phyloP scores from a whole-genome alignment of 73 alveolate species.

The Paramecium sexaurelia region DNA sequence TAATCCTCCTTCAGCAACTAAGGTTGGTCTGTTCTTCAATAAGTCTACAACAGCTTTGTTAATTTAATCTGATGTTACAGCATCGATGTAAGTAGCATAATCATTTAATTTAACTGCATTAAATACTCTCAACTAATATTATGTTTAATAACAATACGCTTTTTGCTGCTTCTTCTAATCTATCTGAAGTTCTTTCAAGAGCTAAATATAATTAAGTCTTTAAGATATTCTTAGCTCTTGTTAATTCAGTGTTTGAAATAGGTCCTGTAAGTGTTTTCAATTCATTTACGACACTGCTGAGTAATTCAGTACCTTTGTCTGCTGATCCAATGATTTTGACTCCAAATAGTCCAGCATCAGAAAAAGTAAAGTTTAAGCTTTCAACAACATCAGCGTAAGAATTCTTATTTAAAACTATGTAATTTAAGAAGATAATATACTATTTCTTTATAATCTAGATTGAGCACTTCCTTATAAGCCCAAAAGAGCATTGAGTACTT shows the following conservation, averaged over 20 bases:
- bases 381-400: constrained; percentile 59
- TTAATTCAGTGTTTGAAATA: constrained; percentile 58
- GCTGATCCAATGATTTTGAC: constrained; percentile 66
- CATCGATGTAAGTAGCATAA: constrained; percentile 49
- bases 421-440: not conserved
- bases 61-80: constrained; percentile 58
- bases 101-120: constrained; percentile 58
- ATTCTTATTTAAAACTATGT: constrained; percentile 51
- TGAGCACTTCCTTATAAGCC: constrained; percentile 17
- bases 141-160: not conserved
- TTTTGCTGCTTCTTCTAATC: constrained; percentile 69
- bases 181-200: constrained; percentile 63
- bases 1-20: constrained; percentile 70
- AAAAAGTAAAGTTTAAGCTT: constrained; percentile 61
- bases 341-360: constrained; percentile 70
- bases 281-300: constrained; percentile 30
- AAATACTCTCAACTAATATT: constrained; percentile 39
- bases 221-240: constrained; percentile 60
- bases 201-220: constrained; percentile 60
- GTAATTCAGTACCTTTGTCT: constrained; percentile 59
- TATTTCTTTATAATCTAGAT: constrained; percentile 34
- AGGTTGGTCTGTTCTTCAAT: constrained; percentile 56
- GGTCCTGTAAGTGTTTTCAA: constrained; percentile 54
- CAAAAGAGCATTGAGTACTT: constrained; percentile 58
- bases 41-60: constrained; percentile 58